Evolutionary conservation across 768 basidiomycete species (phyloP), one percentile per base, ranked within the genome.

Genomic region (Mycena kentingensis): DNA sequence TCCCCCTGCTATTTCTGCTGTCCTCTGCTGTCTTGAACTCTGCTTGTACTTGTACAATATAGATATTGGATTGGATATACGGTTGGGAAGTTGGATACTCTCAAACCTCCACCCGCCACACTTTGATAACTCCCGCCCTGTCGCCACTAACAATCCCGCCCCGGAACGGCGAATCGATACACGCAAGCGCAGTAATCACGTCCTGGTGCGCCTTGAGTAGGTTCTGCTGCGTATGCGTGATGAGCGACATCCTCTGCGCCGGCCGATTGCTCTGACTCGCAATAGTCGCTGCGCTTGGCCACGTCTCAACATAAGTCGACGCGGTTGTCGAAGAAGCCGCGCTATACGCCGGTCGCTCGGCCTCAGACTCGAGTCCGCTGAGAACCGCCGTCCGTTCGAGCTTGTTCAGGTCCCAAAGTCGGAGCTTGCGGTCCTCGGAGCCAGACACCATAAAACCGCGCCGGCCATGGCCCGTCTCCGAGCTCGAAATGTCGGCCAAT

Each of bases 71-170:
- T n/a, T n/a, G n/a, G n/a, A n/a, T n/a, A n/a, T n/a, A n/a, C n/a
- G n/a, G n/a, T n/a, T n/a, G n/a, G n/a, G n/a, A n/a, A n/a, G n/a
- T n/a, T n/a, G n/a, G n/a, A n/a, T n/a, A n/a, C n/a, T n/a, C 79
- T 4, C 74, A 67, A 38, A 72, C 63, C 19, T 90, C 89, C 19
- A 90, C 80, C 52, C 85, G 78, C 88, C 89, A 98, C 1, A 97
- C 88, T 67, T 97, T 98, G 58, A 98, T 79, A 18, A 86, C 85
- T 3, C 97, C 97, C 19, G 87, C 79, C 41, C 92, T 78, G 67
- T 98, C 96, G 2, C 90, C 96, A 57, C 88, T 93, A n/a, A 98
- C 81, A 39, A 97, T 80, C 1, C 93, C 90, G 22, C 93, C 93
- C 49, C 90, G 81, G 71, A 98, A 98, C 1, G 96, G 93, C 1